These are phyloP conservation scores for Termitomyces sp. DNA, from an alignment of 768 basidiomycete genomes.

Conservation along the genomic window DNA sequence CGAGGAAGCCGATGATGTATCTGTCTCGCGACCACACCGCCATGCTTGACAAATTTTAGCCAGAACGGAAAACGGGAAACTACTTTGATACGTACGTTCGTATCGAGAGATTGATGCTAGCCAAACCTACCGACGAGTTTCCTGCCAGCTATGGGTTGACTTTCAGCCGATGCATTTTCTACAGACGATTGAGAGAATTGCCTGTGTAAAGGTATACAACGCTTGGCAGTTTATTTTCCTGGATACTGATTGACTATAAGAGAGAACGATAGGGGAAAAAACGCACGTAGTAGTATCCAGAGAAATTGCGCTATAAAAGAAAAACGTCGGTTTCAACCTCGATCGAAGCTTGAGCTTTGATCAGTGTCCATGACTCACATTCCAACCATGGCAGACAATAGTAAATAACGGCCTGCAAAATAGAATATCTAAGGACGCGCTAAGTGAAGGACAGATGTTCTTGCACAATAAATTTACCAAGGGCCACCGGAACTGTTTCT, in stretches of 20 bases:
- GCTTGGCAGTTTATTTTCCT: slow-evolving; percentile 56
- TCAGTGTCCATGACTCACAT: slow-evolving; percentile 41
- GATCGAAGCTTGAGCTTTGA: not conserved
- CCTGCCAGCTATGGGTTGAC: slow-evolving; percentile 19
- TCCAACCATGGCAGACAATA: slow-evolving; percentile 62
- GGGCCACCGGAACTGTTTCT: slow-evolving; percentile 61
- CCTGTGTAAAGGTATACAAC: slow-evolving; percentile 61
- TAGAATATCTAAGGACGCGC: slow-evolving; percentile 47
- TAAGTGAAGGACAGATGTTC: not conserved
- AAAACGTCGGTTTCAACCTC: not conserved
- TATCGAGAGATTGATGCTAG: slow-evolving; percentile 57
- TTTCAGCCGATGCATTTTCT: not conserved
- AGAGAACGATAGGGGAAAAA: not conserved
- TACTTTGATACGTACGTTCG: slow-evolving; percentile 38
- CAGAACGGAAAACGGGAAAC: not conserved
- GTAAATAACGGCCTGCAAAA: slow-evolving; percentile 59
- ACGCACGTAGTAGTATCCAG: slow-evolving; percentile 43
- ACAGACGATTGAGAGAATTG: slow-evolving; percentile 16
- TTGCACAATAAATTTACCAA: slow-evolving; percentile 37
- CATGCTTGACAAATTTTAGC: slow-evolving; percentile 25
- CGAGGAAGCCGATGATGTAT: slow-evolving; percentile 44
- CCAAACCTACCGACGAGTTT: slow-evolving; percentile 48
- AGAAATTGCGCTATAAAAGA: slow-evolving; percentile 39
- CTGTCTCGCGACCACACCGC: slow-evolving; percentile 62
- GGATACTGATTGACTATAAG: not conserved